A percentile compares a stretch with the other conserved stretches of the same genome.
phyloP scores from a whole-genome alignment of 768 basidiomycete species.

The Crucibulum laeve region DNA sequence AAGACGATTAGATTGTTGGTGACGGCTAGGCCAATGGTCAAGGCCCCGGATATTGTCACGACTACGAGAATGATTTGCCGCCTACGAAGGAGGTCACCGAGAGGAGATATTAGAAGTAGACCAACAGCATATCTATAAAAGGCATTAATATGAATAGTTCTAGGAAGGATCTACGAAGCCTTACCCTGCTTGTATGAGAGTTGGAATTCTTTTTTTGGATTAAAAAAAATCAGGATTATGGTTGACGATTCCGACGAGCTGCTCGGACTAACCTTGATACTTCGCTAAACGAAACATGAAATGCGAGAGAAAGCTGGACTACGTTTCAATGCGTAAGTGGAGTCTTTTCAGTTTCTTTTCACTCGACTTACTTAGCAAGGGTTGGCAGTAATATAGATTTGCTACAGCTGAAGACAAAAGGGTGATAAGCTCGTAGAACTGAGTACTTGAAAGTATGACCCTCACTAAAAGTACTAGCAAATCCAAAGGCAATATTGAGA shows the following conservation, averaged over 20 bases:
- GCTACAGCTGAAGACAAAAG: no score
- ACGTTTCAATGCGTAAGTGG: neutral
- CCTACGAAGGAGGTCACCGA: slow-evolving; percentile 79
- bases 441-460: no score
- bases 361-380: neutral
- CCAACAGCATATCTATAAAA: slow-evolving; percentile 61
- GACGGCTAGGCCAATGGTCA: slow-evolving; percentile 71
- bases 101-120: slow-evolving; percentile 70
- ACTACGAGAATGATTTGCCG: slow-evolving; percentile 65
- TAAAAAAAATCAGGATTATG: neutral
- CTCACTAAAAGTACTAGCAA: slow-evolving; percentile 52
- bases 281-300: slow-evolving; percentile 31
- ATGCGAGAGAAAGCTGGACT: slow-evolving; percentile 30
- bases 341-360: neutral
- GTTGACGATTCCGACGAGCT: neutral
- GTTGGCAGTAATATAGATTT: slow-evolving; percentile 3
- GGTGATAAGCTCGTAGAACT: no score
- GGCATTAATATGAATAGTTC: slow-evolving; percentile 1
- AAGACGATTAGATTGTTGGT: slow-evolving; percentile 57
- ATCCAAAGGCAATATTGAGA: slow-evolving; percentile 55
- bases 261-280: slow-evolving; percentile 29
- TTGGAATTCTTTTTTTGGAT: slow-evolving; percentile 58
- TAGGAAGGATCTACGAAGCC: no score
- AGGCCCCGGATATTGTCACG: slow-evolving; percentile 42
- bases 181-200: slow-evolving; percentile 66